phyloP scores from a whole-genome alignment of 2,329 filamentous ascomycete species.

The Gaeumannomyces sp. region DNA sequence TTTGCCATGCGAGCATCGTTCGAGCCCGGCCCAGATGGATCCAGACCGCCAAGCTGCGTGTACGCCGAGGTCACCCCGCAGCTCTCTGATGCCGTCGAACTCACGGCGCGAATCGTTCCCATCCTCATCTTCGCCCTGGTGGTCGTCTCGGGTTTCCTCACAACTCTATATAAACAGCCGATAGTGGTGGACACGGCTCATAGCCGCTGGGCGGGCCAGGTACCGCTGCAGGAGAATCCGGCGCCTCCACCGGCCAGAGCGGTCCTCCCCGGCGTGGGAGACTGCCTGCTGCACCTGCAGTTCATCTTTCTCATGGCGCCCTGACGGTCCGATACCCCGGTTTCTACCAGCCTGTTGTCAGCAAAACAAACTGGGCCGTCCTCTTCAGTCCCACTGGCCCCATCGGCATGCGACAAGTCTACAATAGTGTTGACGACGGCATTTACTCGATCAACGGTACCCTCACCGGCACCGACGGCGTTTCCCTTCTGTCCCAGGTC shows the following conservation, averaged over 20 bases:
- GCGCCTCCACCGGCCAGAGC: neutral
- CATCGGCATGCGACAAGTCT: conserved; percentile 18
- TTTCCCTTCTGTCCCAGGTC: conserved; percentile 61
- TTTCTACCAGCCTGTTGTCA: conserved; percentile 65
- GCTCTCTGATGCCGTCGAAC: neutral
- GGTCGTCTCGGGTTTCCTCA: neutral
- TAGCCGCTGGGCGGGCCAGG: neutral
- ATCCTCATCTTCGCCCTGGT: neutral
- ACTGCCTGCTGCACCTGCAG: conserved; percentile 71
- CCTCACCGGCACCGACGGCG: conserved; percentile 46
- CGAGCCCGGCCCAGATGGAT: neutral
- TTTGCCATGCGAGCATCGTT: neutral
- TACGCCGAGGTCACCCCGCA: neutral
- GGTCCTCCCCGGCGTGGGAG: conserved; percentile 37
- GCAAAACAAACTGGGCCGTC: conserved; percentile 60
- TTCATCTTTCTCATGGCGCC: conserved; percentile 64
- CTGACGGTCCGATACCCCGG: conserved; percentile 68
- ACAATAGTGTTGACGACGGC: conserved; percentile 37
- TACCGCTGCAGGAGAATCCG: neutral
- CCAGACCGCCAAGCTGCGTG: neutral
- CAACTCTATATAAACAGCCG: neutral
- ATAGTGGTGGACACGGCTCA: neutral
- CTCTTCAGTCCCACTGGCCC: conserved; percentile 49
- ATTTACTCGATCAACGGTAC: conserved; percentile 63
- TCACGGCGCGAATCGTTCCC: neutral